A percentile compares a stretch with the other conserved stretches of the same genome.
Conservation (phyloP, 208 protist genomes). For the Vickermania spadyakhi region DNA sequence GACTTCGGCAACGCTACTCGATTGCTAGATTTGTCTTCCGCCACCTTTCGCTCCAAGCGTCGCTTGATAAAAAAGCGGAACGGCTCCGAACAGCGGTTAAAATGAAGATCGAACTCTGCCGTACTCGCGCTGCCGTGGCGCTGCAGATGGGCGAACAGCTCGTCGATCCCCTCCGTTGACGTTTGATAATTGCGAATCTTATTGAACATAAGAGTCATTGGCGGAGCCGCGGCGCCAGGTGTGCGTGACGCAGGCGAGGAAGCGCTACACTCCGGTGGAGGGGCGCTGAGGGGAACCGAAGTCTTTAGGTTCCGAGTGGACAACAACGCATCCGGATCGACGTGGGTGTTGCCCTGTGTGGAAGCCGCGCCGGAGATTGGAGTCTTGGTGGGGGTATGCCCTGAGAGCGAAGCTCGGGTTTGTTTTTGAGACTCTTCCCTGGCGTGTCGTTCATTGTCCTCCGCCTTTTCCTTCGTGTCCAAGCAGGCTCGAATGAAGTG, state of each 20-base stretch:
- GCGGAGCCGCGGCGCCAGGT: slow-evolving; percentile 8
- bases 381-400: slow-evolving; percentile 2
- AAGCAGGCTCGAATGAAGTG: slow-evolving; percentile 85
- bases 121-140: slow-evolving; percentile 12
- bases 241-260: background rate
- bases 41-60: slow-evolving; percentile 58
- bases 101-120: slow-evolving; percentile 43
- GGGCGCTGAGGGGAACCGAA: background rate
- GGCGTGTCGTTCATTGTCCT: slow-evolving; percentile 32
- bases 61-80: slow-evolving; percentile 82
- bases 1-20: slow-evolving; percentile 6
- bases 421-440: slow-evolving; percentile 37
- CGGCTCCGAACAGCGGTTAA: slow-evolving; percentile 70
- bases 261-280: background rate
- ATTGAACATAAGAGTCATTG: slow-evolving; percentile 47
- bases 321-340: background rate
- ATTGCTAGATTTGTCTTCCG: slow-evolving; percentile 24
- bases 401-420: slow-evolving; percentile 44
- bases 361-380: background rate
- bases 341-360: background rate
- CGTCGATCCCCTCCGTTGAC: slow-evolving; percentile 57
- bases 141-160: slow-evolving; percentile 62
- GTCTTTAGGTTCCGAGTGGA: background rate
- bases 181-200: slow-evolving; percentile 76
- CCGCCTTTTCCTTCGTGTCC: slow-evolving; percentile 27